These are phyloP conservation scores for Penicillium longicatenatum DNA, from an alignment of 495 filamentous ascomycete genomes.

Conservation along the genomic window DNA sequence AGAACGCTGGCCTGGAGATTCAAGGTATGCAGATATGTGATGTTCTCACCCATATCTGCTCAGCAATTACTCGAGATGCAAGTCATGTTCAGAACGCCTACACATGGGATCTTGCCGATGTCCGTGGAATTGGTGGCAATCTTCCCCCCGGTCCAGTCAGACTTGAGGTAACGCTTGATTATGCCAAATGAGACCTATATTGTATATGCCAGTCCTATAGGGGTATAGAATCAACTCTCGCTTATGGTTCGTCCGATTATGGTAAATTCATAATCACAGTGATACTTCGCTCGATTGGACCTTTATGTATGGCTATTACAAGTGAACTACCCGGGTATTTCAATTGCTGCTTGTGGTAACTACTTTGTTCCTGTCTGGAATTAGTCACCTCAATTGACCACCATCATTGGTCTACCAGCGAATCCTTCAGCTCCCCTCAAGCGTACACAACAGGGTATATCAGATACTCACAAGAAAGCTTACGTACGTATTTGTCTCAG, in stretches of 20 bases:
- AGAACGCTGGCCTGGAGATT: slow-evolving; percentile 32
- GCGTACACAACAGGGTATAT: too few relatives aligned
- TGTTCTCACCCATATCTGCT: slow-evolving; percentile 28
- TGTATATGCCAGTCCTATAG: neutral
- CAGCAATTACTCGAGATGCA: slow-evolving; percentile 30
- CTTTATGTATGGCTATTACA: neutral
- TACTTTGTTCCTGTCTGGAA: neutral
- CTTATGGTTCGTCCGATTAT: neutral
- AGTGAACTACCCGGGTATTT: neutral
- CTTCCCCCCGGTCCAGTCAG: slow-evolving; percentile 30
- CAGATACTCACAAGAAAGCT: too few relatives aligned
- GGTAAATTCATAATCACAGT: neutral
- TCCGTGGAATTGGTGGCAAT: slow-evolving; percentile 46
- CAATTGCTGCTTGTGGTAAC: neutral
- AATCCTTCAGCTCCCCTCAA: too few relatives aligned
- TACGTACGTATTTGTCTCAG: too few relatives aligned
- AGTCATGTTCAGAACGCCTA: slow-evolving; percentile 40
- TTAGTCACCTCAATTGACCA: neutral
- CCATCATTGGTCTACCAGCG: too few relatives aligned
- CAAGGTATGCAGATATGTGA: slow-evolving; percentile 42
- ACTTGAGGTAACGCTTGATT: slow-evolving; percentile 33
- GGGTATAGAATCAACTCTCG: neutral
- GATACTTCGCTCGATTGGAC: neutral
- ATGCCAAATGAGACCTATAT: slow-evolving; percentile 25
- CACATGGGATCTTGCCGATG: slow-evolving; percentile 30